These are phyloP conservation scores for Galium porrigens DNA, from an alignment of 305 asterid genomes.

Conservation along the genomic window DNA sequence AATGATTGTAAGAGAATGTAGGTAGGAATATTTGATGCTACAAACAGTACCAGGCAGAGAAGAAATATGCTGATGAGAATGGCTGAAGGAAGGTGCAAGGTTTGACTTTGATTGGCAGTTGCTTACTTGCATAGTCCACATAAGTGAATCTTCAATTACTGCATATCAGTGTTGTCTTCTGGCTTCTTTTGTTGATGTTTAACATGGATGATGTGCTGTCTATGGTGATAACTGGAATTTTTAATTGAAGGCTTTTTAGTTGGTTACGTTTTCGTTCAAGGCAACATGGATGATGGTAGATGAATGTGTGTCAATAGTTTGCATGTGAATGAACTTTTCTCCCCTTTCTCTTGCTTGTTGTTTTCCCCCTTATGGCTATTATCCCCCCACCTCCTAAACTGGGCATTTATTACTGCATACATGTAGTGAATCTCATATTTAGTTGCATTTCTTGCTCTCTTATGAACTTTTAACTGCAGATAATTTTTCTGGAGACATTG, in stretches of 20 bases:
- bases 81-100: slow-evolving; percentile 99
- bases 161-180: not conserved
- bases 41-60: slow-evolving; percentile 75
- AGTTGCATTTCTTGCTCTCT: not conserved
- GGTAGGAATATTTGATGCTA: slow-evolving; percentile 98
- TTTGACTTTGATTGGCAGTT: slow-evolving; percentile 17
- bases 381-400: slow-evolving; percentile 1
- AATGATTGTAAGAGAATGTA: slow-evolving; percentile 23
- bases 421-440: slow-evolving; percentile 13
- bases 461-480: slow-evolving; percentile 33
- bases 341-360: not conserved
- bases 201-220: not conserved
- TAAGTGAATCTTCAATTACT: not conserved
- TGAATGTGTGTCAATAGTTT: not conserved
- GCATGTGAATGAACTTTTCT: not conserved
- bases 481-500: slow-evolving; percentile 80
- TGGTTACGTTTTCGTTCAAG: not conserved
- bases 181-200: not conserved
- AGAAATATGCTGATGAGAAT: slow-evolving; percentile 91
- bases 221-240: not conserved
- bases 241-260: too few relatives aligned
- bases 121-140: not conserved
- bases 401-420: slow-evolving; percentile 12
- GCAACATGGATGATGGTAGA: not conserved
- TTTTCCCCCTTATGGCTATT: not conserved